Conservation (phyloP, 306 rosid species). For the Rosa persica region DNA sequence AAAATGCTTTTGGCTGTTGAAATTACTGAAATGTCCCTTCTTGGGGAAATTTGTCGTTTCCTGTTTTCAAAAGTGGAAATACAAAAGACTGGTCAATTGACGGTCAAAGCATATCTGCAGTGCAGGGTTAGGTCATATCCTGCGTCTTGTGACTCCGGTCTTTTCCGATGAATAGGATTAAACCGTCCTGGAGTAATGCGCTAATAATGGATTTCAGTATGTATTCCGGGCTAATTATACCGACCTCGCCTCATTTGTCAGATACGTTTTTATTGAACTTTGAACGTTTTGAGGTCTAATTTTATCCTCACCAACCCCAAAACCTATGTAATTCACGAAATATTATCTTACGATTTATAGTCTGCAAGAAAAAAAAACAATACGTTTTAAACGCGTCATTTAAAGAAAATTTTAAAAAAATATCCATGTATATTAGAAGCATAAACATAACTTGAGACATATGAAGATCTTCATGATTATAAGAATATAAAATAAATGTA, state of each 20-base stretch:
- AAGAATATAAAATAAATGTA: too few relatives aligned
- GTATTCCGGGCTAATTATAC: not conserved
- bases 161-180: not conserved
- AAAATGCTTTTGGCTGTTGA: not conserved
- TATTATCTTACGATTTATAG: too few relatives aligned
- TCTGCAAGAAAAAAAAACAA: too few relatives aligned
- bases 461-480: too few relatives aligned
- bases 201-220: not conserved
- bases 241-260: not conserved
- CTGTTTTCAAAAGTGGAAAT: not conserved
- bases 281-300: not conserved
- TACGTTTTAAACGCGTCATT: too few relatives aligned
- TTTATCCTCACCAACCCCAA: too few relatives aligned
- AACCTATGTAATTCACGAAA: too few relatives aligned
- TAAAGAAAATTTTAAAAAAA: too few relatives aligned
- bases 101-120: conserved; percentile 17
- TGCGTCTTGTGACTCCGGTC: not conserved
- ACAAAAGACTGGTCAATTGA: conserved; percentile 3
- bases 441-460: too few relatives aligned
- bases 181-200: not conserved
- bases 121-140: not conserved
- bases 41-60: not conserved
- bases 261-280: not conserved
- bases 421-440: too few relatives aligned
- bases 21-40: not conserved